Base-by-base conservation (phyloP, 495 filamentous ascomycete genomes). In the Penicillium canariense region DNA sequence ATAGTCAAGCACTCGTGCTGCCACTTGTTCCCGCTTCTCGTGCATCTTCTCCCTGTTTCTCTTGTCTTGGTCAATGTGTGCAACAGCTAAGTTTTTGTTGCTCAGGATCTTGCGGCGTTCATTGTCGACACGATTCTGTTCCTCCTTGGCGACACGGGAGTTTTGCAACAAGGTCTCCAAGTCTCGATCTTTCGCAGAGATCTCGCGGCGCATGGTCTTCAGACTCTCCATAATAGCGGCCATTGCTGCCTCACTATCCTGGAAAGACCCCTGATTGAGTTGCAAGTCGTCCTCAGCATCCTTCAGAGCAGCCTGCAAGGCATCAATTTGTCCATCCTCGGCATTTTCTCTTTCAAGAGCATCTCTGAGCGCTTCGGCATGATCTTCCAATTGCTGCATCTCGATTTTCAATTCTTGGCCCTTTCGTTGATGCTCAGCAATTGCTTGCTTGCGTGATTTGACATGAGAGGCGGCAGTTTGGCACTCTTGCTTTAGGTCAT, bases 1-100 rank as follows among this genome's bases (percentile, higher is more conserved):
- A 59, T 81, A 87, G 1, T 83, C 71, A 0, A 71, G 61, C 14
- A 92, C 77, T 2, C 55, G 54, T 3, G 67, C 73, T 30, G 57
- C 62, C 26, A 80, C 66, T 11, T 77, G 70, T 2, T 83, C 75
- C 11, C 63, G 74, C 47, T 79, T 77, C 20, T 65, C 57, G 52
- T 84, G 69, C 5, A 79, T 67, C 5, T 56, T 60, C n/a, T 50
- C 51, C 58, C 77, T 80, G 1, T 81, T 73, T 17, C 66, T 59
- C 53, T 82, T 77, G 5, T 74, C 69, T 3, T 77, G 63, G 5
- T 81, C 74, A 15, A 88, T 69, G 3, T 46, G 59, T 12, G 78
- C 74, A 23, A 87, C 62, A 2, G 85, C 84, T 11, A 67, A 52
- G 62, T 95, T 96, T 61, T 91, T 90, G 12, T 86, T 77, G 2